Base-by-base conservation (phyloP, 2,329 filamentous ascomycete genomes). In the Colletotrichum abscissum region DNA sequence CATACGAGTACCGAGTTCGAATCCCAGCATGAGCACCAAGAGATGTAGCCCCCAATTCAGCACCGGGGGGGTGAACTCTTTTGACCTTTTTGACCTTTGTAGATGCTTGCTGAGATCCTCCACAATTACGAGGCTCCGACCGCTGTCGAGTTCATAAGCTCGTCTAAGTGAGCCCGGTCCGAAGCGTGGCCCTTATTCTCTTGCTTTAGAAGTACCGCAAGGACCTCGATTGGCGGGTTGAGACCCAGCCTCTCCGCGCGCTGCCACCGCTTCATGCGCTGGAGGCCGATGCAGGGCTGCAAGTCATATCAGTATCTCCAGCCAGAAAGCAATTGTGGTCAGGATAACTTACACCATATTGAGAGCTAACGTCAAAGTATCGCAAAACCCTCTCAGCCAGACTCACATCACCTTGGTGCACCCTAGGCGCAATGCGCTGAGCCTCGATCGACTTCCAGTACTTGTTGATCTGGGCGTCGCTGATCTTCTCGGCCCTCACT, bases 291-390 rank as follows among this genome's bases (percentile, higher is more conserved):
- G 79, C 94, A 97, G 1, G 97, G 97, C 94, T 97, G 78, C 57
- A 7, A 9, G 7, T 24, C 33, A 9, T 60, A 70, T 69, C 56
- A 73, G 30, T 26, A 57, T 56, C 16, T 57, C n/a, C 12, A 19
- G 11, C 14, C 9, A 24, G 22, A 5, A 56, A 26, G 6, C 5
- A 62, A 12, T 4, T 38, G 6, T 4, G 11, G 4, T n/a, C 3
- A 22, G 12, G 5, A n/a, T 5, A 28, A 91, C 94, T 86, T 90
- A 97, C 95, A 69, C 97, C 97, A 81, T 94, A 99, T 79, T 98
- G 94, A 73, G 90, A 94, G 79, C 92, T 97, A 76, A 97, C 93
- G 81, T 99, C 97, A 83, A 97, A 99, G 81, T 98, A 94, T 75
- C 96, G 88, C 78, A 98, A 83, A 30, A 98, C 91, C 86, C 96